Conservation (phyloP, 768 basidiomycete genomes). For the Paxillus involutus region DNA sequence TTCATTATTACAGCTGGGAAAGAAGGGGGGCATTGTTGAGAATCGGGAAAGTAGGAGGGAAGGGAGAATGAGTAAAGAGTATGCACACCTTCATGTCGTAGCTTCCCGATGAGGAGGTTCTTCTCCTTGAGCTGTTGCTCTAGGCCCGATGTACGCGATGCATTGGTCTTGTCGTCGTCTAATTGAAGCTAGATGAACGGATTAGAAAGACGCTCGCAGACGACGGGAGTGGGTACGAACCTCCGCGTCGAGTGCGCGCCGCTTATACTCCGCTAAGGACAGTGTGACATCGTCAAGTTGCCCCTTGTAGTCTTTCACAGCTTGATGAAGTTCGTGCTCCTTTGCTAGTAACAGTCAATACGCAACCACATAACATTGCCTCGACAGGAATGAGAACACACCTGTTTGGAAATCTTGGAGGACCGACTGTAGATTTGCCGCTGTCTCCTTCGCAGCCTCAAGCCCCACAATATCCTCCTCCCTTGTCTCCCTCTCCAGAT, state of each 20-base stretch:
- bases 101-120: constrained; percentile 89
- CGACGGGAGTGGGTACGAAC: constrained; percentile 36
- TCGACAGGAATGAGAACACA: constrained; percentile 36
- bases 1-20: constrained; percentile 88
- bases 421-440: constrained; percentile 85
- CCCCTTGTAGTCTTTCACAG: constrained; percentile 77
- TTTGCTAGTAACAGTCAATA: constrained; percentile 54
- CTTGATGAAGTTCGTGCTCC: constrained; percentile 85
- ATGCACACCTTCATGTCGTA: constrained; percentile 85
- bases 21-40: constrained; percentile 1
- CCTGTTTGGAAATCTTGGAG: constrained; percentile 94
- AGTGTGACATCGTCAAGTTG: constrained; percentile 70
- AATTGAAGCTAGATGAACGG: constrained; percentile 56
- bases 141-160: constrained; percentile 65
- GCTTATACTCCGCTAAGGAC: constrained; percentile 87
- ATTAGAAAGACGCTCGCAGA: constrained; percentile 1
- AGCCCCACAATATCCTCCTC: constrained; percentile 57
- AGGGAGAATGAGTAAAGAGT: not conserved
- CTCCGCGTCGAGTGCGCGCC: constrained; percentile 86
- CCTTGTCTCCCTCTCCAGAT: constrained; percentile 60
- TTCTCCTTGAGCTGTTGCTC: constrained; percentile 96
- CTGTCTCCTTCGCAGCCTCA: constrained; percentile 70
- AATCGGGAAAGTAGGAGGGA: not conserved
- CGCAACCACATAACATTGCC: not conserved
- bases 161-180: constrained; percentile 68